Evolutionary conservation across 2,329 filamentous ascomycete genomes (phyloP).

Genomic region (Dactylonectria estremocensis): DNA sequence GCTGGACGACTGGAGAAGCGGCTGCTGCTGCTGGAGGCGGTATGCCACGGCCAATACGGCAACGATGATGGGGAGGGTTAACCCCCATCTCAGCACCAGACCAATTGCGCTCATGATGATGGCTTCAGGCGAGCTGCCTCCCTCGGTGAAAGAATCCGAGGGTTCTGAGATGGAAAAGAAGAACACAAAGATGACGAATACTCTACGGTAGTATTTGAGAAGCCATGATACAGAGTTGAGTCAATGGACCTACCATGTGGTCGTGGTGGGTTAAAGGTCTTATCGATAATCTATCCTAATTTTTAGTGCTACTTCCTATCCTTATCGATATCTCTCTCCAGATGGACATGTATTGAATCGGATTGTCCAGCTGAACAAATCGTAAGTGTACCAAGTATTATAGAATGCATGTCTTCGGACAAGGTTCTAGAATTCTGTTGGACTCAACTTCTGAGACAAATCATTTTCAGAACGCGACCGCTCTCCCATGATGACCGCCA

Average conservation of each 20-base stretch:
- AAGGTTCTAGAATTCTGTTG: not conserved
- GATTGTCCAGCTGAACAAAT: not conserved
- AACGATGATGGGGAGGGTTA: slow-evolving; percentile 50
- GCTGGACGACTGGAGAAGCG: slow-evolving; percentile 32
- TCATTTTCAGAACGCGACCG: not conserved
- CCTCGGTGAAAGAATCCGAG: not conserved
- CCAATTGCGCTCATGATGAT: slow-evolving; percentile 31
- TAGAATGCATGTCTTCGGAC: not conserved
- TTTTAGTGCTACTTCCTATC: not conserved
- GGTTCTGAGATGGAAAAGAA: not conserved
- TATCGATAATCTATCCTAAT: not conserved
- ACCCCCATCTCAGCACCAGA: slow-evolving; percentile 47
- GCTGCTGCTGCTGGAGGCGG: slow-evolving; percentile 48
- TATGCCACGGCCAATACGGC: slow-evolving; percentile 54
- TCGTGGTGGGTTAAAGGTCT: not conserved
- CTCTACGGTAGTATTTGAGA: not conserved
- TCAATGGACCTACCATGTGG: not conserved
- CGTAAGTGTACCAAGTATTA: too few relatives aligned
- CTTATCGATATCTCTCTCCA: not conserved
- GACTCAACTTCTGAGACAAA: not conserved
- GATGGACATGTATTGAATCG: not conserved
- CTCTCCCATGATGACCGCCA: not conserved
- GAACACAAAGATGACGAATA: not conserved
- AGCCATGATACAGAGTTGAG: not conserved
- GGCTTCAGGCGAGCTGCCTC: not conserved